These are phyloP conservation scores for Viola odorata DNA, from an alignment of 345 rosid genomes.

Conservation along the genomic window DNA sequence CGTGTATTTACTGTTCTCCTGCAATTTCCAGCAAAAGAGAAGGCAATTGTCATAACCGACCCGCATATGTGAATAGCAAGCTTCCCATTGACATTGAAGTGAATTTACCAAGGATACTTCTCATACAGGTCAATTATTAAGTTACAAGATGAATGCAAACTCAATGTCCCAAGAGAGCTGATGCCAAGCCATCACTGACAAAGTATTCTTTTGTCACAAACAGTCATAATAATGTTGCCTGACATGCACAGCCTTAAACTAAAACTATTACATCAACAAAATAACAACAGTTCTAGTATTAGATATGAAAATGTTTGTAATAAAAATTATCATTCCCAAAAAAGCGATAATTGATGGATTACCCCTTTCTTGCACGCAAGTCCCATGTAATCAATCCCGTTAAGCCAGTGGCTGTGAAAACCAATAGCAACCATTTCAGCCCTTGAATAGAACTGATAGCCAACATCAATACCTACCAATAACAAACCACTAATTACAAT, in stretches of 20 bases:
- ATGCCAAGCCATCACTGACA: background rate
- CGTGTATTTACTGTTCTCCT: constrained; percentile 44
- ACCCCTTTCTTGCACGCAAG: constrained; percentile 44
- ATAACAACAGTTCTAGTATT: no score
- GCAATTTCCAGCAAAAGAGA: constrained; percentile 9
- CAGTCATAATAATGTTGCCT: background rate
- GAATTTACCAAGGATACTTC: background rate
- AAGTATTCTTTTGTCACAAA: background rate
- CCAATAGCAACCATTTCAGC: constrained; percentile 94
- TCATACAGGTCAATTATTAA: no score
- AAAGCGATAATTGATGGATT: constrained; percentile 1
- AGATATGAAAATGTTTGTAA: no score
- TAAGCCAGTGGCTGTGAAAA: constrained; percentile 88
- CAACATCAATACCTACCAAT: constrained; percentile 71
- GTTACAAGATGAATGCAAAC: background rate
- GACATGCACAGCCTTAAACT: background rate
- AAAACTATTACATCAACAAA: background rate
- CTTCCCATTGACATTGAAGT: background rate
- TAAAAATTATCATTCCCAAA: background rate
- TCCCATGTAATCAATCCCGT: constrained; percentile 91
- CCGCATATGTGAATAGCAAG: background rate
- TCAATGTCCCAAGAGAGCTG: background rate
- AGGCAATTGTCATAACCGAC: background rate
- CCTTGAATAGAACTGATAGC: constrained; percentile 83
- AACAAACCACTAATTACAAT: background rate